A percentile compares a stretch with the other conserved stretches of the same genome.
phyloP scores from a whole-genome alignment of 2,329 filamentous ascomycete species.

The Elsinoe ampelina region DNA sequence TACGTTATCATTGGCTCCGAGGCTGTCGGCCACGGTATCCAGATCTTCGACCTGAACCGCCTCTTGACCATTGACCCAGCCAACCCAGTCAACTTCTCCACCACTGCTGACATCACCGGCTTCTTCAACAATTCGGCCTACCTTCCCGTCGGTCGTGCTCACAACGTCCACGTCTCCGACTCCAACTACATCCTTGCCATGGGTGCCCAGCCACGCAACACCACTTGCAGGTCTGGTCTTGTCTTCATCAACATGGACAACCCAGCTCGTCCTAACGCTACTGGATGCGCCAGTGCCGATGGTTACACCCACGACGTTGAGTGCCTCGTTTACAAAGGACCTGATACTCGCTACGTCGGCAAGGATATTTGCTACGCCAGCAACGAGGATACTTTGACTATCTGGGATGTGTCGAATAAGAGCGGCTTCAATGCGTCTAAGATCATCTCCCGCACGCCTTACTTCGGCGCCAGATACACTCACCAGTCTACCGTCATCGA shows the following conservation, averaged over 20 bases:
- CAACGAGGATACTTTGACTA: constrained; percentile 39
- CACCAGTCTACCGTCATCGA: constrained; percentile 48
- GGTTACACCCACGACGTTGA: constrained; percentile 51
- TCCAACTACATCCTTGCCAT: constrained; percentile 39
- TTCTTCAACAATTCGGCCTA: constrained; percentile 28
- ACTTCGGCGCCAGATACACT: constrained; percentile 42
- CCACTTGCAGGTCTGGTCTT: constrained; percentile 39
- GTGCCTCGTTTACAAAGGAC: constrained; percentile 45
- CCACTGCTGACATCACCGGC: constrained; percentile 34
- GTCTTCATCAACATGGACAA: constrained; percentile 47
- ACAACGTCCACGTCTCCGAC: constrained; percentile 47
- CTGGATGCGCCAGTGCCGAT: constrained; percentile 43
- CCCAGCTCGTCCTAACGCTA: constrained; percentile 40
- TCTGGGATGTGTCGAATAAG: constrained; percentile 41
- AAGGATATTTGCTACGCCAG: constrained; percentile 45
- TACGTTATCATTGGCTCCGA: constrained; percentile 38
- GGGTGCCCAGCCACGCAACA: constrained; percentile 33
- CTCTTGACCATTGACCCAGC: constrained; percentile 41
- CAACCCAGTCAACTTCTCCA: constrained; percentile 39
- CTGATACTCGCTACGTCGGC: constrained; percentile 37
- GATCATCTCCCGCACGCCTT: constrained; percentile 42
- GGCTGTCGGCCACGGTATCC: constrained; percentile 46
- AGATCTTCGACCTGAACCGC: constrained; percentile 55
- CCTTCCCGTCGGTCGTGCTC: constrained; percentile 38
- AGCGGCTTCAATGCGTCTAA: constrained; percentile 22